Conservation (phyloP, 768 basidiomycete species). For the Termitomyces eurrhizus region DNA sequence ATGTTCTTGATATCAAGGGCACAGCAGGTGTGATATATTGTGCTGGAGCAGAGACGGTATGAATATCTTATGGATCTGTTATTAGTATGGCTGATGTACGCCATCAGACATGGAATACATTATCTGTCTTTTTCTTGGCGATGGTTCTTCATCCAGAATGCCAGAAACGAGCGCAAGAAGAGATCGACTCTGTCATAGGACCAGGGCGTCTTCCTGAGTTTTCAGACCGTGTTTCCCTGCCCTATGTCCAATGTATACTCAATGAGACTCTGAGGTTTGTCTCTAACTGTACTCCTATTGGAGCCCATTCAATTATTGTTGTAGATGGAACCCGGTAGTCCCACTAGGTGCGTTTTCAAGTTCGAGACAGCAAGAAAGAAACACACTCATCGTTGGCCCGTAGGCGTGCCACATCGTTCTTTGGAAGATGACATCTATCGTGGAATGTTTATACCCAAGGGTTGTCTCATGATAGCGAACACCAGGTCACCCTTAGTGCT, state of each 20-base stretch:
- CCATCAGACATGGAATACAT: constrained; percentile 1
- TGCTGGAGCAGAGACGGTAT: constrained; percentile 17
- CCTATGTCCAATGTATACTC: constrained; percentile 18
- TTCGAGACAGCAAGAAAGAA: neutral
- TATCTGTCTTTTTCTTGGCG: constrained; percentile 22
- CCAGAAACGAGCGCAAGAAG: constrained; percentile 18
- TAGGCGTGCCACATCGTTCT: constrained; percentile 13
- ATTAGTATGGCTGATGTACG: neutral
- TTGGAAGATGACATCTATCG: constrained; percentile 6
- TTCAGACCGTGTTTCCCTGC: constrained; percentile 17
- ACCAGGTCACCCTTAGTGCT: neutral
- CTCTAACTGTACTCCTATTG: neutral
- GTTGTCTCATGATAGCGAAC: constrained; percentile 9
- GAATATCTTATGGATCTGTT: no score
- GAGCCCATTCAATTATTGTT: neutral
- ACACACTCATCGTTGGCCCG: neutral
- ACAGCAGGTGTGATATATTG: constrained; percentile 7
- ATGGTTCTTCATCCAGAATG: constrained; percentile 24
- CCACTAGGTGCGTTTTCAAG: neutral
- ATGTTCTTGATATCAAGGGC: constrained; percentile 14
- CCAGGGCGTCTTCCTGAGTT: constrained; percentile 21
- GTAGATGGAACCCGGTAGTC: neutral
- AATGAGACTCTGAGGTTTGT: constrained; percentile 15
- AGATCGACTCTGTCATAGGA: constrained; percentile 26
- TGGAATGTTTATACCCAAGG: constrained; percentile 1